phyloP scores from a whole-genome alignment of 2,329 filamentous ascomycete species.

The Xylaria sp. region DNA sequence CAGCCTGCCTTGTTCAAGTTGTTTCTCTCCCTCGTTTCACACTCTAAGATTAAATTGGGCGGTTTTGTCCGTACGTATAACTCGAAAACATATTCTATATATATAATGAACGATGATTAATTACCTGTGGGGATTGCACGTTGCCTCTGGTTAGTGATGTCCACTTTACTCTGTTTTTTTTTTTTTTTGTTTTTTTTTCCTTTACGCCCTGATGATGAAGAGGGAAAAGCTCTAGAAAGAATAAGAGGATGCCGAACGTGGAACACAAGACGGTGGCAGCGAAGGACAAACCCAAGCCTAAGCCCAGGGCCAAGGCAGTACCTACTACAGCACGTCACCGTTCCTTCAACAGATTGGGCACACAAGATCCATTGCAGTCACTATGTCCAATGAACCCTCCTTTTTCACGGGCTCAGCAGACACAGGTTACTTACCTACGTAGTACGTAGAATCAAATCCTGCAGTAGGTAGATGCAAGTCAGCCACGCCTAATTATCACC shows the following conservation, averaged over 20 bases:
- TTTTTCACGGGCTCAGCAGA: no score
- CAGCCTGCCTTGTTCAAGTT: not conserved
- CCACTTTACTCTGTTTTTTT: not conserved
- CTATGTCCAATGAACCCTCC: not conserved
- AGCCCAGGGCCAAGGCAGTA: not conserved
- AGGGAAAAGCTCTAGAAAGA: not conserved
- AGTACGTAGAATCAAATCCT: no score
- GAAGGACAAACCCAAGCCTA: not conserved
- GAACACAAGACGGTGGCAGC: not conserved
- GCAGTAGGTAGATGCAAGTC: no score
- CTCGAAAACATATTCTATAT: not conserved
- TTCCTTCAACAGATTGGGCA: conserved; percentile 9
- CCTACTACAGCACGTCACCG: not conserved
- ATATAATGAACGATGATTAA: not conserved
- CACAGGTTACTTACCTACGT: no score
- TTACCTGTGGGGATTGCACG: not conserved
- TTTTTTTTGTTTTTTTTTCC: not conserved
- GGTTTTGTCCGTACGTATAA: not conserved
- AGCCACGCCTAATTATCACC: not conserved
- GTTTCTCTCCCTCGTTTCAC: not conserved
- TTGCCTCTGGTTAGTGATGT: not conserved
- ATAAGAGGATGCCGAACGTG: not conserved
- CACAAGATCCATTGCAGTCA: not conserved
- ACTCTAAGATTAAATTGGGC: not conserved
- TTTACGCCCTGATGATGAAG: not conserved